Percentiles rank a stretch among this genome's conserved stretches.
phyloP scores from a whole-genome alignment of 805 yeast genomes.

The Lipomyces kockii region DNA sequence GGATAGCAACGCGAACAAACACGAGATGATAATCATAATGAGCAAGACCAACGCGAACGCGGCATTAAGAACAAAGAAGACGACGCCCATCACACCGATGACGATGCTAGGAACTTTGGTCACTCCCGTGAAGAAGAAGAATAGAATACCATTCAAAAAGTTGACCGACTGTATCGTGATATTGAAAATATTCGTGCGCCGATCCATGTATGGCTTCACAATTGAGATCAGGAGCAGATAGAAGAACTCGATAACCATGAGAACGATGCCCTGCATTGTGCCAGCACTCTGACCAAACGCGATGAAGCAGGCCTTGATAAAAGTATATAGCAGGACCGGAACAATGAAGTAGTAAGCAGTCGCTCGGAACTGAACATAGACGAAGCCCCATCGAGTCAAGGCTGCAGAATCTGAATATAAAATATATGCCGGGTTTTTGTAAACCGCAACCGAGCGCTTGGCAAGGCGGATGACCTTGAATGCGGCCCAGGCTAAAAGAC shows the following conservation, averaged over 20 bases:
- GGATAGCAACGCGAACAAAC: conserved; percentile 78
- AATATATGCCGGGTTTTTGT: conserved; percentile 89
- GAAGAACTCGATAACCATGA: conserved; percentile 74
- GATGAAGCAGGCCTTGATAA: conserved; percentile 78
- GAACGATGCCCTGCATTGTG: conserved; percentile 75
- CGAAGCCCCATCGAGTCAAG: conserved; percentile 86
- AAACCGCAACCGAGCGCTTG: conserved; percentile 66
- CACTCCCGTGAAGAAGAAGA: conserved; percentile 78
- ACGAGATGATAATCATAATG: conserved; percentile 84
- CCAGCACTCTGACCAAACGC: conserved; percentile 85
- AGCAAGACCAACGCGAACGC: conserved; percentile 80
- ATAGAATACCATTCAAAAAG: conserved; percentile 81
- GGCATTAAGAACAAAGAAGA: conserved; percentile 88
- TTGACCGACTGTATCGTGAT: conserved; percentile 81
- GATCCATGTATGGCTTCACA: conserved; percentile 90
- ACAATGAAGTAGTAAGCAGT: conserved; percentile 81
- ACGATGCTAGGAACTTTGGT: conserved; percentile 85
- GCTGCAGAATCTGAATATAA: conserved; percentile 82
- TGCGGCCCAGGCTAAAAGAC: conserved; percentile 73
- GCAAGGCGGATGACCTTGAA: conserved; percentile 76
- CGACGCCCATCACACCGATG: conserved; percentile 89
- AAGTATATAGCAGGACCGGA: conserved; percentile 65
- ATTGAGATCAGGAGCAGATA: conserved; percentile 69
- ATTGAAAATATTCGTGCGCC: conserved; percentile 90
- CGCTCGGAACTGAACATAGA: conserved; percentile 90